These are phyloP conservation scores for Cyclostephanos invisitatus DNA, from an alignment of 108 stramenopile species.

Conservation along the genomic window DNA sequence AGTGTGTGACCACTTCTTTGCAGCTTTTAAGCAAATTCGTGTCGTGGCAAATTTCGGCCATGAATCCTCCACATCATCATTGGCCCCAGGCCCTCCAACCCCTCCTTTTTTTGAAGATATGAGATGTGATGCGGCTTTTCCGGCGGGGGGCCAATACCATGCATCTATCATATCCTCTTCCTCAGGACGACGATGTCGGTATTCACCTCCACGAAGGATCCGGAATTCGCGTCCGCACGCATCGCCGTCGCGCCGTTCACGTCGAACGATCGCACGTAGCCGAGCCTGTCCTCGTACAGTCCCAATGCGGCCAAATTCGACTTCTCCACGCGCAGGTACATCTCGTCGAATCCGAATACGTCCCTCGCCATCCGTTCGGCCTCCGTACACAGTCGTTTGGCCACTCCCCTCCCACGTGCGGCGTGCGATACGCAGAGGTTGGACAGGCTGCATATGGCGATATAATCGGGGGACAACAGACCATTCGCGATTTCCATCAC, in stretches of 20 bases:
- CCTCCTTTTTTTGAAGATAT: no score
- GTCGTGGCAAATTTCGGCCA: no score
- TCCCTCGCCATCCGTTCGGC: slow-evolving; percentile 56
- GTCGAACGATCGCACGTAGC: slow-evolving; percentile 37
- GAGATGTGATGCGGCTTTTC: no score
- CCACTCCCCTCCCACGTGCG: slow-evolving; percentile 60
- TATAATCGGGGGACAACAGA: slow-evolving; percentile 48
- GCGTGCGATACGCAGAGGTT: slow-evolving; percentile 64
- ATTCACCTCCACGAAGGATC: slow-evolving; percentile 54
- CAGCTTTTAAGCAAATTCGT: no score
- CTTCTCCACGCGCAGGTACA: slow-evolving; percentile 62
- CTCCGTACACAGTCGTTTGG: slow-evolving; percentile 52
- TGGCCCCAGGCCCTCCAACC: no score
- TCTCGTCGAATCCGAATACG: slow-evolving; percentile 47
- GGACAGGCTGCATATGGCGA: slow-evolving; percentile 57
- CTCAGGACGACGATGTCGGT: slow-evolving; percentile 54
- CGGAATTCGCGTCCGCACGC: slow-evolving; percentile 52
- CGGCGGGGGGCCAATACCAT: no score
- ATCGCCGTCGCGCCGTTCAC: slow-evolving; percentile 41
- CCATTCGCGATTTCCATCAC: slow-evolving; percentile 51
- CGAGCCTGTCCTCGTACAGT: slow-evolving; percentile 62
- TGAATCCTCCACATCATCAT: no score
- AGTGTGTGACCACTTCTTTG: no score
- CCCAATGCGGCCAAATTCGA: slow-evolving; percentile 59
- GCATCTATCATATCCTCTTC: slow-evolving; percentile 41